Evolutionary conservation across 2,329 filamentous ascomycete genomes (phyloP).

Genomic region (Alternaria dauci): DNA sequence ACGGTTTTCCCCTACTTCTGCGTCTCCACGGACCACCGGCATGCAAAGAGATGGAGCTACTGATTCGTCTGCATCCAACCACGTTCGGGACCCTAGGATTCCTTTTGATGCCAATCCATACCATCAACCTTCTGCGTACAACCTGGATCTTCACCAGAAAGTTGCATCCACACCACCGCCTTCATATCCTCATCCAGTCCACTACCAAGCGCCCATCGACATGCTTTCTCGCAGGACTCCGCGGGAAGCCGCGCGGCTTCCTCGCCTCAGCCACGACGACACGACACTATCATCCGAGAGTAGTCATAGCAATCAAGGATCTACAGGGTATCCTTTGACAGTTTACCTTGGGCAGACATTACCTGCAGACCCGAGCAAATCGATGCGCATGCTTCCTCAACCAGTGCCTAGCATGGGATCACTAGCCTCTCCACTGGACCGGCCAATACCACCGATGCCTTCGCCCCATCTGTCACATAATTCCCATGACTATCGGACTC

Average conservation of each 20-base stretch:
- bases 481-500: constrained; percentile 41
- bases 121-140: constrained; percentile 30
- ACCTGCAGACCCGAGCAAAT: constrained; percentile 44
- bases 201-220: constrained; percentile 38
- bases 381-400: constrained; percentile 49
- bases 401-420: constrained; percentile 44
- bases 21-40: constrained; percentile 44
- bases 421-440: constrained; percentile 44
- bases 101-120: constrained; percentile 29
- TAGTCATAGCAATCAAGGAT: constrained; percentile 33
- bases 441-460: constrained; percentile 26
- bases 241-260: constrained; percentile 42
- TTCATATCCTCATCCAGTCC: constrained; percentile 23
- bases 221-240: constrained; percentile 42
- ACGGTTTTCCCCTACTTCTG: constrained; percentile 46
- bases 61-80: constrained; percentile 29
- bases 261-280: constrained; percentile 50
- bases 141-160: constrained; percentile 25
- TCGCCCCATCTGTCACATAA: constrained; percentile 29
- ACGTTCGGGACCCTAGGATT: constrained; percentile 32
- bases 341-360: constrained; percentile 23
- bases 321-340: constrained; percentile 23
- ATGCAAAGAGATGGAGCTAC: constrained; percentile 38
- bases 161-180: constrained; percentile 32
- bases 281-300: constrained; percentile 53